Evolutionary conservation across 768 basidiomycete species (phyloP), one percentile per base, ranked within the genome.

Genomic region (Hypholoma sublateritium): DNA sequence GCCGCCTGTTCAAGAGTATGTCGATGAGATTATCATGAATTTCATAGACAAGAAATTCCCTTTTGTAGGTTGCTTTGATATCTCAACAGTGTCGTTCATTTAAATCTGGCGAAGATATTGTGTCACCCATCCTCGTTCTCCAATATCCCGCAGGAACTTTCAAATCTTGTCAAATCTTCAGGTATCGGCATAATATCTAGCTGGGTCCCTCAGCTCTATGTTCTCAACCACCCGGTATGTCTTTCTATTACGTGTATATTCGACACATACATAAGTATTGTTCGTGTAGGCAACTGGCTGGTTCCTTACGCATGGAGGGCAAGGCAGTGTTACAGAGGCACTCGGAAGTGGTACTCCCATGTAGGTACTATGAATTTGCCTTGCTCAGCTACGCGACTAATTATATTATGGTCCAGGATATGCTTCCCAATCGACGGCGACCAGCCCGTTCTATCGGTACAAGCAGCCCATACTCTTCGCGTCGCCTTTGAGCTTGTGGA

Each of bases 401-500:
- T 16, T 6, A 36, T 14, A 12, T 9, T 3, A 32, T 11, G 12
- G 17, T 14, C 4, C 6, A 60, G 56, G 24, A 60, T 60, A 6
- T 53, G 46, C 8, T 60, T 56, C 53, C 59, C 59, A 19, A 54
- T 60, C 25, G 48, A 57, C 16, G 53, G 41, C 24, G 59, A 60
- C 41, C 59, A 60, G 12, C 59, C 59, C 1, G 43, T 43, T 6
- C 32, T 41, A 22, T 51, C 56, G 14, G 55, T 54, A 17, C 52
- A 60, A 17, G 34, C 56, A 9, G 37, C 56, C 5, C 24, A 50
- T n/a, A 50, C 53, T 24, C 59, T 60, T n/a, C 48, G 54, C 13
- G 59, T 57, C 14, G 59, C 59, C 4, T 28, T 60, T 47, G 59
- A 60, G 17, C 48, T 60, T 16, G 44, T 60, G 37, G 59, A 60